Percentiles rank a stretch among this genome's conserved stretches.
These are phyloP conservation scores for Trametes hirsuta DNA, from an alignment of 1,284 basidiomycete species.

Conservation along the genomic window DNA sequence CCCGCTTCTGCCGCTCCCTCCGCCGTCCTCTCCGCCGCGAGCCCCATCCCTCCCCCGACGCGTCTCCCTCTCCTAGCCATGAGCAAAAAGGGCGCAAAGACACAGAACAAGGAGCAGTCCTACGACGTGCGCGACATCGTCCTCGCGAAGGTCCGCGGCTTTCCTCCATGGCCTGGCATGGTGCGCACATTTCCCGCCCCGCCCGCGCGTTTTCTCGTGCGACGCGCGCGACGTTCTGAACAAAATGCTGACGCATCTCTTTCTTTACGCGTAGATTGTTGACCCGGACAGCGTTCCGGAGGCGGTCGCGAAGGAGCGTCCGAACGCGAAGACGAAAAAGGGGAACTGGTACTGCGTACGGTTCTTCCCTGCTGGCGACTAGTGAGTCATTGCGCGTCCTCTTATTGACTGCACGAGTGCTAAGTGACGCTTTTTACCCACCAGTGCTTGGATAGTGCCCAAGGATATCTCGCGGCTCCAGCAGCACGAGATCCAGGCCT, in stretches of 20 bases:
- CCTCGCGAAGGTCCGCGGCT: constrained; percentile 92
- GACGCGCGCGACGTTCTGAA: not conserved
- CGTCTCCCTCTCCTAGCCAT: constrained; percentile 35
- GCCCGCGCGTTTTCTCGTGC: constrained; percentile 22
- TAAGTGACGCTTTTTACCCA: constrained; percentile 13
- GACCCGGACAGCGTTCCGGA: constrained; percentile 69
- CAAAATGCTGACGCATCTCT: constrained; percentile 8
- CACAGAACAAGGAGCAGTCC: constrained; percentile 44
- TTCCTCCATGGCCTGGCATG: constrained; percentile 90
- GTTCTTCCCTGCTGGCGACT: constrained; percentile 92
- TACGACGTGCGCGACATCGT: constrained; percentile 80
- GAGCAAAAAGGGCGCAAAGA: constrained; percentile 63
- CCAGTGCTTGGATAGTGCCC: constrained; percentile 83
- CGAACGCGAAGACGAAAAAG: constrained; percentile 61
- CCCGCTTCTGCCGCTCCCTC: constrained; percentile 13
- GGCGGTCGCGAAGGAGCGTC: constrained; percentile 69
- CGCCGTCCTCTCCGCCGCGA: constrained; percentile 11
- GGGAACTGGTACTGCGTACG: constrained; percentile 75
- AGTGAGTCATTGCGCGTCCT: constrained; percentile 58
- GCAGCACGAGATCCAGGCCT: constrained; percentile 82
- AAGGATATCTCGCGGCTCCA: constrained; percentile 85
- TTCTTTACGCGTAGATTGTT: constrained; percentile 59
- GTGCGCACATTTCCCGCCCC: constrained; percentile 48
- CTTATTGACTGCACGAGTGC: constrained; percentile 13
- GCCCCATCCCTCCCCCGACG: constrained; percentile 9